Conservation (phyloP, 2,329 filamentous ascomycete genomes). For the Nemania serpens region DNA sequence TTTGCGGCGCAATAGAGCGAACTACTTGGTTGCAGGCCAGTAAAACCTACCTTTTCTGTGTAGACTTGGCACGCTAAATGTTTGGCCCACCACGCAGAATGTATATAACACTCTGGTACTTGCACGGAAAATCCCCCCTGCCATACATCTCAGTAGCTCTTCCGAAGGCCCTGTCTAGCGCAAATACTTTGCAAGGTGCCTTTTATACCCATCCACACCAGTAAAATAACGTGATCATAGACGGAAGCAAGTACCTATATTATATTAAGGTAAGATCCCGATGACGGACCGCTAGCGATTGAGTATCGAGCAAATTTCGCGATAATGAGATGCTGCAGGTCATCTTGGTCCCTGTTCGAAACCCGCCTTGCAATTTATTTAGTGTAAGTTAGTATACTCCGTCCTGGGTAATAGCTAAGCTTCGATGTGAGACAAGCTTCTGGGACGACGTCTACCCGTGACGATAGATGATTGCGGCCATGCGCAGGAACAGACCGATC, state of each 20-base stretch:
- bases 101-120: no score
- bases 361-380: not conserved
- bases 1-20: not conserved
- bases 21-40: no score
- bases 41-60: no score
- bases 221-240: slow-evolving; percentile 15
- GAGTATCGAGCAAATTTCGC: not conserved
- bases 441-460: not conserved
- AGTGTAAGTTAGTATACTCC: no score
- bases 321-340: slow-evolving; percentile 17
- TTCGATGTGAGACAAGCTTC: slow-evolving; percentile 11
- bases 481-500: slow-evolving; percentile 29
- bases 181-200: no score
- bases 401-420: not conserved
- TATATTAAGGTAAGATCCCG: not conserved
- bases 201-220: no score
- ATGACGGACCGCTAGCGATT: not conserved
- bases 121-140: no score
- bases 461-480: slow-evolving; percentile 22
- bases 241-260: slow-evolving; percentile 10
- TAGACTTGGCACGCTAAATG: no score
- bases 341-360: not conserved
- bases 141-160: no score
- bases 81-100: no score
- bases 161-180: no score